Evolutionary conservation across 495 filamentous ascomycete species (phyloP).

Genomic region (Letharia lupina): DNA sequence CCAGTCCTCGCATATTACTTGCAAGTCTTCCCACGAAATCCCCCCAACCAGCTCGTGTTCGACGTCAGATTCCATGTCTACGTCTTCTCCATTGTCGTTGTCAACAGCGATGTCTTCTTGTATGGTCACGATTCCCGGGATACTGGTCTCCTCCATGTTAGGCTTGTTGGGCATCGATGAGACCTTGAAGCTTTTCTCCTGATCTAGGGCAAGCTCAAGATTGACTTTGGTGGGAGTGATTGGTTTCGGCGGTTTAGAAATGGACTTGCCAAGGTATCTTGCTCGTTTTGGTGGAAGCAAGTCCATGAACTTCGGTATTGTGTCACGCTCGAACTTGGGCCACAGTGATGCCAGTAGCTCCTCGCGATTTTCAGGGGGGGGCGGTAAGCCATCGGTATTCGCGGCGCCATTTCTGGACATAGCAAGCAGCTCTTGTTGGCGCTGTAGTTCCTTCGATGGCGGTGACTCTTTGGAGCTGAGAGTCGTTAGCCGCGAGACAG

Average conservation of each 20-base stretch:
- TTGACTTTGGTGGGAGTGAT: slow-evolving; percentile 79
- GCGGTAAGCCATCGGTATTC: slow-evolving; percentile 40
- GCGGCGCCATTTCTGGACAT: slow-evolving; percentile 33
- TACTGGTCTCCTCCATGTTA: slow-evolving; percentile 44
- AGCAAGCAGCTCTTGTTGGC: slow-evolving; percentile 45
- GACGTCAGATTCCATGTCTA: slow-evolving; percentile 49
- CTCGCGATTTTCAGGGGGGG: slow-evolving; percentile 53
- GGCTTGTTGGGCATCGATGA: slow-evolving; percentile 49
- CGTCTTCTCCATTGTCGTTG: slow-evolving; percentile 42
- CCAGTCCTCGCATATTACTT: slow-evolving; percentile 78
- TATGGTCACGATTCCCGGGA: slow-evolving; percentile 48
- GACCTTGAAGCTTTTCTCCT: slow-evolving; percentile 70
- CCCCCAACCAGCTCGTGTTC: slow-evolving; percentile 60
- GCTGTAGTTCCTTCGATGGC: slow-evolving; percentile 28
- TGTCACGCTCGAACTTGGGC: slow-evolving; percentile 59
- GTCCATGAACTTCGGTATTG: slow-evolving; percentile 59
- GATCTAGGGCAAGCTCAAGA: slow-evolving; percentile 72
- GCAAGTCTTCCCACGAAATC: slow-evolving; percentile 63
- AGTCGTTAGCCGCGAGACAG: not conserved
- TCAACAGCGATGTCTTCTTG: slow-evolving; percentile 43
- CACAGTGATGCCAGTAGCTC: slow-evolving; percentile 62
- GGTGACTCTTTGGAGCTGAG: slow-evolving; percentile 8
- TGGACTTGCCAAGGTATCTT: slow-evolving; percentile 58
- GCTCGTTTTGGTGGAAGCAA: slow-evolving; percentile 68
- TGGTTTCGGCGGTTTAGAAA: slow-evolving; percentile 66